Base-by-base conservation (phyloP, 2,329 filamentous ascomycete genomes). In the Graphilbum fragrans region DNA sequence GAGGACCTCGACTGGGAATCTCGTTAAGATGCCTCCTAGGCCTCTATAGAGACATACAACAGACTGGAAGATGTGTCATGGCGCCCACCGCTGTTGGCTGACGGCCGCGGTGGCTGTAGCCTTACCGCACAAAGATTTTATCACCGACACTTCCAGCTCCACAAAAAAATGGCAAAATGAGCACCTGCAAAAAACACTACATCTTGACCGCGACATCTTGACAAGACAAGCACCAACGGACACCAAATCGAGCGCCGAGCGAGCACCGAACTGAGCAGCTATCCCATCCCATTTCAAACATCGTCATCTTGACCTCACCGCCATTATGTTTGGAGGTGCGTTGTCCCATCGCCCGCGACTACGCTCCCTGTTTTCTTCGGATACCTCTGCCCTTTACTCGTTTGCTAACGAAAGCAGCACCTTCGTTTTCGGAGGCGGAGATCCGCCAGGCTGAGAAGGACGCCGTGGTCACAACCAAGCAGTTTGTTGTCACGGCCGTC, bases 361-460 rank as follows among this genome's bases (percentile, higher is more conserved):
- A n/a, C n/a, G n/a, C 31, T 17, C 31, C 8, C 6, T 33, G 18
- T 33, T 33, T 12, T n/a, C 31, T 33, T 35, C 33, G 17, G 11
- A 7, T 36, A 10, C 34, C n/a, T n/a, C n/a, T n/a, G n/a, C n/a
- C n/a, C n/a, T n/a, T n/a, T n/a, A 12, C 23, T 12, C 7, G 23
- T 12, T 27, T 12, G 23, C 23, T 27, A 27, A 27, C 23, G 7
- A 12, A 7, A 27, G 51, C 38, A 49, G 49, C 45, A 21, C 72
- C 83, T 63, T 80, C 77, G 59, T 72, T 77, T 53, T 77, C 77
- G 45, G 66, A 74, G 45, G 77, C 80, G 60, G 82, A 88, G 71
- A 72, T 88, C 58, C 71, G 70, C 56, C 67, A 69, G 54, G 71
- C 79, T 58, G 82, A 88, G 68, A 66, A 68, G 45, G 73, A 81